A percentile compares a stretch with the other conserved stretches of the same genome.
These are phyloP conservation scores for Auxenochlorella protothecoides DNA, from an alignment of 139 green algal species.

Conservation along the genomic window DNA sequence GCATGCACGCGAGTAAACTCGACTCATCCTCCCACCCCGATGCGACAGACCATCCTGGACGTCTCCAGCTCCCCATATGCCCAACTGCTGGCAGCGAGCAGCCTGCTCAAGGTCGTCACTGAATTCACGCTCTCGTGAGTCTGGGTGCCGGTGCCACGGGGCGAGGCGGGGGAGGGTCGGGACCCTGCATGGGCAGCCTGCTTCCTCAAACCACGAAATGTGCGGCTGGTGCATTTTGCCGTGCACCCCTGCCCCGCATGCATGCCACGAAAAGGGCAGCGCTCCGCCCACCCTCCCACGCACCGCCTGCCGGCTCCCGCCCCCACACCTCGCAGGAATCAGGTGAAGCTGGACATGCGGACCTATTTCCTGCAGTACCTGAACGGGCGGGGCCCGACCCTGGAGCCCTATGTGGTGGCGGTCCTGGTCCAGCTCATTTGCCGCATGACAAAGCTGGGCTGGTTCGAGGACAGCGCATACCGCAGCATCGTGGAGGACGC, in stretches of 20 bases:
- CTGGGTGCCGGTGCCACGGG: neutral
- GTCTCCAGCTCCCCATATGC: conserved; percentile 82
- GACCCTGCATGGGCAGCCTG: neutral
- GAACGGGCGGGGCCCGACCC: conserved; percentile 51
- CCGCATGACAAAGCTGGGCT: conserved; percentile 89
- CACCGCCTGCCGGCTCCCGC: neutral
- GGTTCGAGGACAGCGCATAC: conserved; percentile 83
- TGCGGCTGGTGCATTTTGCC: neutral
- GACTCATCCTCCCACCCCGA: neutral
- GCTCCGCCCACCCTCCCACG: neutral
- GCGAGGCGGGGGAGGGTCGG: neutral
- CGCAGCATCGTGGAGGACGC: conserved; percentile 77
- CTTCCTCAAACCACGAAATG: neutral
- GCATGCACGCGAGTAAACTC: neutral
- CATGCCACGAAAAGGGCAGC: neutral
- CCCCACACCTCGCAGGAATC: neutral
- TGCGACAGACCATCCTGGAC: conserved; percentile 78
- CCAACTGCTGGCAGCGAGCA: conserved; percentile 79
- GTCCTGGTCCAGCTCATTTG: conserved; percentile 77
- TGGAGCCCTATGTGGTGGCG: conserved; percentile 77
- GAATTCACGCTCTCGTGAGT: conserved; percentile 70
- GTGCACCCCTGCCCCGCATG: no score
- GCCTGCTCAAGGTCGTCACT: conserved; percentile 83
- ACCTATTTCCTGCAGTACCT: conserved; percentile 80
- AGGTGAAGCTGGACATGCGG: conserved; percentile 68